These are phyloP conservation scores for Solanum lignicaule DNA, from an alignment of 257 asterid genomes.

Conservation along the genomic window DNA sequence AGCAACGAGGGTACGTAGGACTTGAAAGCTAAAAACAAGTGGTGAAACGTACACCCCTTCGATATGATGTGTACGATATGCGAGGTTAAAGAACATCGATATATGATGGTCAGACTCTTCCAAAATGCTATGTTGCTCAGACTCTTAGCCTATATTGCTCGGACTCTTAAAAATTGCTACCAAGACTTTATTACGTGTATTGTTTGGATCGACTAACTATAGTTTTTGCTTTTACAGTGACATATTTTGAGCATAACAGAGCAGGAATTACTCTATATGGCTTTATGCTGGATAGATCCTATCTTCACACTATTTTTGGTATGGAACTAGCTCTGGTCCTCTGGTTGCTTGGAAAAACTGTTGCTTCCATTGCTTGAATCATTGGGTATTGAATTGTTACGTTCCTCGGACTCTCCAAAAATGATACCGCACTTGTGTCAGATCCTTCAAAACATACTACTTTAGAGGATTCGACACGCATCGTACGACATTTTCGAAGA, in stretches of 20 bases:
- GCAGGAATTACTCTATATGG: constrained; percentile 94
- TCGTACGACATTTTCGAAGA: background rate
- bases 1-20: background rate
- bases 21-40: background rate
- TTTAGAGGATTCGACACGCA: background rate
- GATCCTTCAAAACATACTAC: background rate
- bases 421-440: background rate
- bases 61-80: background rate
- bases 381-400: background rate
- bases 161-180: background rate
- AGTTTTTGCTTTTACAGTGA: constrained; percentile 26
- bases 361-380: constrained; percentile 47
- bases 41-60: background rate
- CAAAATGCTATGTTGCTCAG: background rate
- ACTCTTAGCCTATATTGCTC: background rate
- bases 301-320: constrained; percentile 78
- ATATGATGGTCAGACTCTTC: background rate
- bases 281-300: constrained; percentile 72
- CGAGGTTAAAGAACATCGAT: background rate
- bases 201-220: background rate
- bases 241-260: constrained; percentile 77
- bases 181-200: background rate
- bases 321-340: constrained; percentile 71
- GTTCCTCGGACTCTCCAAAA: background rate
- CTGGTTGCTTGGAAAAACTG: constrained; percentile 91